Base-by-base conservation (phyloP, 2,329 filamentous ascomycete genomes). In the Sclerotiophoma versabilis region DNA sequence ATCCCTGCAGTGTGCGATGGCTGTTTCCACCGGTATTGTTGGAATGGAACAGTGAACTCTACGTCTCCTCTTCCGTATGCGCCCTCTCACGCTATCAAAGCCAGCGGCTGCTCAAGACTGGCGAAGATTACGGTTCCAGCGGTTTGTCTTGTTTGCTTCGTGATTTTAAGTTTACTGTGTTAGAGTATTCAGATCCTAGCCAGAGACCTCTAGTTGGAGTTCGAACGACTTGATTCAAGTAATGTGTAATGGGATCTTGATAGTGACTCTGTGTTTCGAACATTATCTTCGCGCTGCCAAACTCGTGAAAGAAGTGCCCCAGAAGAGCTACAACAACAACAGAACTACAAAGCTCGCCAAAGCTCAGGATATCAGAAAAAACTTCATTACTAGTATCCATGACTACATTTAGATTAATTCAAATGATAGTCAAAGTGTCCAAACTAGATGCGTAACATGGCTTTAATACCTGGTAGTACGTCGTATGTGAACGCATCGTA, bases 21-120 rank as follows among this genome's bases (percentile, higher is more conserved):
- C 15, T 45, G 42, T 22, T 45, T 45, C 15, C 7, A 9, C 4
- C 25, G 17, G 14, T 45, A 45, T 23, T 45, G 42, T 26, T 45
- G 42, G 42, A 33, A 45, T 20, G 42, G 42, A n/a, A 45, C 42
- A 22, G 23, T 42, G 7, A 27, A 42, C 25, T 42, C 38, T 15
- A 42, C 20, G n/a, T 30, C 29, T 30, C 29, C 29, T 30, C 29
- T 30, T 30, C 29, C 29, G n/a, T 30, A 30, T 30, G 29, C 29
- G 10, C 29, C 29, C 29, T 30, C 29, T 30, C 29, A 30, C 29
- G 29, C 29, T 30, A 30, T 30, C 29, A 10, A 30, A 30, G 29
- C 29, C 10, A 30, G 29, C 29, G n/a, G 29, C 29, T 30, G 29
- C 29, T 30, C 29, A 30, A 30, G 29, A 30, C 29, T 12, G n/a